Conservation (phyloP, 306 rosid genomes). For the Cercis canadensis region DNA sequence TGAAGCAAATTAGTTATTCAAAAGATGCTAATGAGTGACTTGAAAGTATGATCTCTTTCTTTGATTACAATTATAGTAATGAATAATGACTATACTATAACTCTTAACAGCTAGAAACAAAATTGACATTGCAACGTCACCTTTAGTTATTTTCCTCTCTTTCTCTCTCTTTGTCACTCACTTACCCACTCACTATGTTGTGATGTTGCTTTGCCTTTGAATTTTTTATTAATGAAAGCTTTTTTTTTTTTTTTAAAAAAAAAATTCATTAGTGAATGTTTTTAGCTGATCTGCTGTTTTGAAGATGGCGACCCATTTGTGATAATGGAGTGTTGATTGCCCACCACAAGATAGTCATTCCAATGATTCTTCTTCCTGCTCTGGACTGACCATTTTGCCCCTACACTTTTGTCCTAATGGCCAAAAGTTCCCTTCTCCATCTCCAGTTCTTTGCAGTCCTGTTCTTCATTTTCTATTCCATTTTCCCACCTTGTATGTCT, state of each 20-base stretch:
- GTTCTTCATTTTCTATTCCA: constrained; percentile 30
- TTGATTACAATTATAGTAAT: constrained; percentile 53
- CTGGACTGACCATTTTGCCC: constrained; percentile 48
- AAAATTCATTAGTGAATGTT: constrained; percentile 31
- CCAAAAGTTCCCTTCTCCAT: constrained; percentile 33
- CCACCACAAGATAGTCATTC: constrained; percentile 20
- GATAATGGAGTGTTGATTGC: constrained; percentile 44
- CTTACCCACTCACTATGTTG: background rate
- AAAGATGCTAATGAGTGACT: constrained; percentile 63
- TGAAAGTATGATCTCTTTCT: constrained; percentile 58
- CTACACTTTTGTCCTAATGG: constrained; percentile 51
- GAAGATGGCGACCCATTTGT: constrained; percentile 51
- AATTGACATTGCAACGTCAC: constrained; percentile 60
- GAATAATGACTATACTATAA: constrained; percentile 37
- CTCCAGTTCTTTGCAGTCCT: constrained; percentile 34
- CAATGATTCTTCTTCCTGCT: constrained; percentile 3
- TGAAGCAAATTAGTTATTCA: constrained; percentile 36
- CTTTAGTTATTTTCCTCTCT: constrained; percentile 14
- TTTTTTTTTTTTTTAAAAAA: constrained; percentile 31
- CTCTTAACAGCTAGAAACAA: constrained; percentile 45
- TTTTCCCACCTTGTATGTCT: constrained; percentile 63
- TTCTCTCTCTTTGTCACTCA: background rate
- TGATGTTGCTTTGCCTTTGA: constrained; percentile 7
- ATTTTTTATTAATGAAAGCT: constrained; percentile 23
- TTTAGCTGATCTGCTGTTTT: constrained; percentile 39